Base-by-base conservation (phyloP, 176 grass and related monocot genomes). In the Lolium rigidum region DNA sequence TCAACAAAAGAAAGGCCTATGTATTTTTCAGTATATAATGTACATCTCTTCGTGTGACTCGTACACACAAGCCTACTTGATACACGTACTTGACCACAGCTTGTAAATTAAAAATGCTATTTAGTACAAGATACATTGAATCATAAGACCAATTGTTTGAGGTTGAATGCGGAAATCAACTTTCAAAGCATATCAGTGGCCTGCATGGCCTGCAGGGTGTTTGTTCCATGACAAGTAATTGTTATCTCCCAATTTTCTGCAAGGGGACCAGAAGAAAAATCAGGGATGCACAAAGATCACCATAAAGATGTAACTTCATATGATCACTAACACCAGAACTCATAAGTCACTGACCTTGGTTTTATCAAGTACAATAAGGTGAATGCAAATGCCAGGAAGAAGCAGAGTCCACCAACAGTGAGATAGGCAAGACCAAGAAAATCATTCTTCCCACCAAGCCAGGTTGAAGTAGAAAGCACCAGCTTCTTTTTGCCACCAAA, bases 371-470 rank as follows among this genome's bases (percentile, higher is more conserved):
- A 97, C 13, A 97, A 39, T 65, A 97, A 72, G 79, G 90, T 89
- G 90, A 97, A 97, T 49, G 91, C 75, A 75, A 90, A 86, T 39
- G 95, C 90, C 64, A 97, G 84, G 82, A 94, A 92, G 70, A 94
- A 97, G 83, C 90, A 92, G 13, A 97, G 64, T 47, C 88, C 95
- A 88, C 95, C 95, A 72, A 94, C 87, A 80, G 88, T 89, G 38
- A 97, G 90, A 77, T 94, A 97, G 37, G 95, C 92, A 80, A 97
- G 76, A 25, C 95, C 95, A 70, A 94, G 89, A 79, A 97, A 97
- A 87, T 97, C 90, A 69, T 97, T 97, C 68, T 97, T 97, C 79
- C 92, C 95, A 64, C 95, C 95, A 68, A 97, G 88, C 95, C 95
- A 97, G 49, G 88, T 97, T 70, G 95, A 46, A 7, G 95, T 97